Base-by-base conservation (phyloP, 208 protist genomes). In the Leptomonas pyrrhocoris region DNA sequence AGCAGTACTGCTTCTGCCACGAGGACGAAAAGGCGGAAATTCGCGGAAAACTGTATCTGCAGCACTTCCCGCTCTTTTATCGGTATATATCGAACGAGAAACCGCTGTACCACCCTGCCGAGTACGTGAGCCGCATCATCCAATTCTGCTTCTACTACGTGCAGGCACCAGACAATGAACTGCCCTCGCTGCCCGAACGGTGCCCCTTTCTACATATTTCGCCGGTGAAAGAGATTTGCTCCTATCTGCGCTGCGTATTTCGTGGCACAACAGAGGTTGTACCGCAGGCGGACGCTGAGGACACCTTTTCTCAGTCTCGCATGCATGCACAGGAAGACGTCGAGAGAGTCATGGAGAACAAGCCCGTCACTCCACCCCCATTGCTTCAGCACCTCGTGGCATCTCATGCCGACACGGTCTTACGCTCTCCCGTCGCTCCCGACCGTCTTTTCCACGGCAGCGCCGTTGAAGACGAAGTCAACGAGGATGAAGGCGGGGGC, bases 201-300 rank as follows among this genome's bases (percentile, higher is more conserved):
- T 79, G 78, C 31, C 86, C 86, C 2, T 84, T 89, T 79, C 66
- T 96, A 36, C 88, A 94, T 54, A 81, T 96, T 9, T 80, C 74
- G 23, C 88, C 81, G 16, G 76, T 94, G 16, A 68, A 82, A 25
- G 68, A 83, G 23, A 80, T 96, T 25, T 89, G 80, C 65, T 56
- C 23, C 43, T 72, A 67, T 31, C 61, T 86, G 21, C 86, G 83
- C 45, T 49, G 62, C 43, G 28, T 45, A 2, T 31, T 28, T 5
- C 56, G 45, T 51, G 79, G 70, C 55, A 36, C 63, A 5, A 27
- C 50, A 48, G 34, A 61, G 27, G 12, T 19, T 13, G 46, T 27
- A 23, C 38, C n/a, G 30, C 19, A 15, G n/a, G 61, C 13, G 0
- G 45, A 46, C 30, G 58, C 45, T 15, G 28, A 34, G 2, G 28